A percentile compares a stretch with the other conserved stretches of the same genome.
phyloP scores from a whole-genome alignment of 345 rosid species.

The Rhodamnia rubescens region DNA sequence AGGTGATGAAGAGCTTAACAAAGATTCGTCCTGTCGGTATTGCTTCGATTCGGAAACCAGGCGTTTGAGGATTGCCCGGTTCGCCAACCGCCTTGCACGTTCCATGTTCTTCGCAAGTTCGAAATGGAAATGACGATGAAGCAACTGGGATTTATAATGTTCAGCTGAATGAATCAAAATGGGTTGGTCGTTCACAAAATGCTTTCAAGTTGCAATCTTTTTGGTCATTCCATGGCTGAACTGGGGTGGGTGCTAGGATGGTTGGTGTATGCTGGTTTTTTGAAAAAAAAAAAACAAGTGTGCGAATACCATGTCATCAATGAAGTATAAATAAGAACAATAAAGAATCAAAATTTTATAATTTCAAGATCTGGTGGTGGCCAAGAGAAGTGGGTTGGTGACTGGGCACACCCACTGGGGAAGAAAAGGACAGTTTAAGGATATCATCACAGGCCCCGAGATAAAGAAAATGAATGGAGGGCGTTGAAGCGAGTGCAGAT shows the following conservation, averaged over 20 bases:
- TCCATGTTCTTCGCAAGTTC: constrained; percentile 35
- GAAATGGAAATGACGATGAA: neutral
- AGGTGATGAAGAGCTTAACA: neutral
- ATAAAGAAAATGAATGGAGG: constrained; percentile 37
- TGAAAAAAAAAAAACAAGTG: neutral
- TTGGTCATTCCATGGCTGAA: neutral
- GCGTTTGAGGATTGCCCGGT: constrained; percentile 53
- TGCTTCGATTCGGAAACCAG: constrained; percentile 55
- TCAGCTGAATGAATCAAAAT: neutral
- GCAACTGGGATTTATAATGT: neutral
- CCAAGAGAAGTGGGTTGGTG: constrained; percentile 9
- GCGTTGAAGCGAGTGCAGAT: constrained; percentile 38
- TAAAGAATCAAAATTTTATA: neutral
- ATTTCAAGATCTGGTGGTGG: constrained; percentile 16
- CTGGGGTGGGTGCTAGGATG: neutral
- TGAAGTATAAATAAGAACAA: neutral
- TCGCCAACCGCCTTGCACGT: constrained; percentile 83
- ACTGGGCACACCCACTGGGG: constrained; percentile 7
- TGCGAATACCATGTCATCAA: neutral
- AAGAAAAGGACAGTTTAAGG: constrained; percentile 21
- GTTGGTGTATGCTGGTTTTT: neutral
- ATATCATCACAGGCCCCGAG: neutral
- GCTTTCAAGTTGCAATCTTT: neutral
- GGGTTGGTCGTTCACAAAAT: neutral
- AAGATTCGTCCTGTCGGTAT: constrained; percentile 22